phyloP scores from a whole-genome alignment of 169 alveolate genomes.

The Eimeria maxima region DNA sequence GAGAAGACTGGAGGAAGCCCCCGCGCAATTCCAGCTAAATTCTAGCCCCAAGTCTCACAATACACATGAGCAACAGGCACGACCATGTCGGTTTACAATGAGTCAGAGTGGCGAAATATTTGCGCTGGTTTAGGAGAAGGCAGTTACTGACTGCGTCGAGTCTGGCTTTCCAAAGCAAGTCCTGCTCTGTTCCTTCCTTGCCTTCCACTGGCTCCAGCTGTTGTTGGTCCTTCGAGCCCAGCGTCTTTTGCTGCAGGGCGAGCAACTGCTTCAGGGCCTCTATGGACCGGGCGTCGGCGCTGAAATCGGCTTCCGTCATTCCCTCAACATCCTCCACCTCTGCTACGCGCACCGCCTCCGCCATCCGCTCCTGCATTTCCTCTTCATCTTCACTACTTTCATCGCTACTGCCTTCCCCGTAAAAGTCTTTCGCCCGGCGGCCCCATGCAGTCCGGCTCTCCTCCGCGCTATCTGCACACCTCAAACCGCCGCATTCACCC shows the following conservation, averaged over 20 bases:
- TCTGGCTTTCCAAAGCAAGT: conserved; percentile 35
- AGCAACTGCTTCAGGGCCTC: conserved; percentile 61
- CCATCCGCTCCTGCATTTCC: conserved; percentile 35
- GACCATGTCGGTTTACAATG: neutral
- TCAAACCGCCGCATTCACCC: neutral
- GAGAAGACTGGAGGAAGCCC: no score
- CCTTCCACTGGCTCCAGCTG: neutral
- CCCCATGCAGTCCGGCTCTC: conserved; percentile 87
- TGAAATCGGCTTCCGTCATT: conserved; percentile 62
- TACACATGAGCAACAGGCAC: neutral
- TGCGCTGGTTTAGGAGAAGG: neutral
- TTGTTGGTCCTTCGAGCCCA: conserved; percentile 27
- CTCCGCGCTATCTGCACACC: conserved; percentile 51
- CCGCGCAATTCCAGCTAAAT: neutral
- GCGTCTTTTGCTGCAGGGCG: conserved; percentile 31
- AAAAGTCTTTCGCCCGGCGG: conserved; percentile 84
- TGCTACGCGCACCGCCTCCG: conserved; percentile 68
- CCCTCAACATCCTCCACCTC: conserved; percentile 81
- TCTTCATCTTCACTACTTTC: conserved; percentile 75
- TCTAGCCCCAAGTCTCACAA: neutral
- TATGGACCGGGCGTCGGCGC: conserved; percentile 38
- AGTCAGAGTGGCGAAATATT: neutral
- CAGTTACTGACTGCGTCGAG: conserved; percentile 10
- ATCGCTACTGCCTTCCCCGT: conserved; percentile 84
- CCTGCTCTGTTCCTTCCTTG: conserved; percentile 15